Percentiles rank a stretch among this genome's conserved stretches.
These are phyloP conservation scores for Epichloe uncinata DNA, from an alignment of 2,329 filamentous ascomycete genomes.

Conservation along the genomic window DNA sequence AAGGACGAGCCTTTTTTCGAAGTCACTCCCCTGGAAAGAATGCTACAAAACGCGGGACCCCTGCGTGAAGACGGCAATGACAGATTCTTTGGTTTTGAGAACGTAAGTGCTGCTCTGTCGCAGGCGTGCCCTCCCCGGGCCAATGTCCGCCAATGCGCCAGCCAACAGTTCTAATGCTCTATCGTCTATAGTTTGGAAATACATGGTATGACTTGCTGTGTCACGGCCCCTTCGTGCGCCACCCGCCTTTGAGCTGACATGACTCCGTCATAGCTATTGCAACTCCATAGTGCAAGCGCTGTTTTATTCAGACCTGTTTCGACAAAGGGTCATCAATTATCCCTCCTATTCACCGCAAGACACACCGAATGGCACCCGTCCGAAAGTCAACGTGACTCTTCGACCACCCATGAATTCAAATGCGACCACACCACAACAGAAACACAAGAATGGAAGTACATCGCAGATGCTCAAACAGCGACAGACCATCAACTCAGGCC, in stretches of 20 bases:
- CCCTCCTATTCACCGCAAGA: slow-evolving; percentile 59
- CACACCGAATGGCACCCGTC: slow-evolving; percentile 45
- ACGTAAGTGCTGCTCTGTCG: slow-evolving; percentile 47
- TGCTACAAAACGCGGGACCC: slow-evolving; percentile 70
- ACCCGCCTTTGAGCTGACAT: not conserved
- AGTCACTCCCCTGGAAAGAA: slow-evolving; percentile 52
- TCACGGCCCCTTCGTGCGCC: not conserved
- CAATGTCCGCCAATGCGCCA: not conserved
- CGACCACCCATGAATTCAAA: slow-evolving; percentile 40
- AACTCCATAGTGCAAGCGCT: slow-evolving; percentile 97
- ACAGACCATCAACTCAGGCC: slow-evolving; percentile 39
- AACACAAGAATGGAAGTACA: slow-evolving; percentile 38
- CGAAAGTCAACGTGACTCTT: slow-evolving; percentile 48
- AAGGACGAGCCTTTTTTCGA: slow-evolving; percentile 46
- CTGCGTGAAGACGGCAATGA: slow-evolving; percentile 81
- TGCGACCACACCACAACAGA: slow-evolving; percentile 25
- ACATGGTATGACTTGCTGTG: slow-evolving; percentile 56
- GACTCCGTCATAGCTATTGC: slow-evolving; percentile 57
- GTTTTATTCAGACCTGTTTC: slow-evolving; percentile 89
- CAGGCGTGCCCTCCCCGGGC: not conserved
- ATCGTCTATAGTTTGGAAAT: slow-evolving; percentile 65
- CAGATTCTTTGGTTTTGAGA: slow-evolving; percentile 97
- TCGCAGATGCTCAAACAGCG: slow-evolving; percentile 45
- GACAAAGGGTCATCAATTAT: slow-evolving; percentile 87
- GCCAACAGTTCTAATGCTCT: not conserved